Evolutionary conservation across 768 basidiomycete genomes (phyloP).

Genomic region (Phlebiopsis gigantea): DNA sequence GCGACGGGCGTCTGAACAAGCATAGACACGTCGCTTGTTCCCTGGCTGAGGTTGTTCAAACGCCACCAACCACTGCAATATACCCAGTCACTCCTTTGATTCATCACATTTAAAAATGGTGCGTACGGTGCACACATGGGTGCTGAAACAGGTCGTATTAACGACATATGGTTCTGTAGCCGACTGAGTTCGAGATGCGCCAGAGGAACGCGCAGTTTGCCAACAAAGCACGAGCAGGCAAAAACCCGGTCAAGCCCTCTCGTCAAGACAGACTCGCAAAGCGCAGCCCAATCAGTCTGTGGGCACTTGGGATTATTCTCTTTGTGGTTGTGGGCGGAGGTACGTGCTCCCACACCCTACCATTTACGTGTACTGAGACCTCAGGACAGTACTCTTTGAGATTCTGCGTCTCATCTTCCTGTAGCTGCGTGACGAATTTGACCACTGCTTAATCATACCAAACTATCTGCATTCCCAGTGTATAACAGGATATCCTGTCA

Average conservation of each 20-base stretch:
- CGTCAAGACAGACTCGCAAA: slow-evolving; percentile 67
- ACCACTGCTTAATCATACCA: neutral
- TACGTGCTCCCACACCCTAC: slow-evolving; percentile 29
- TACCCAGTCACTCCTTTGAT: slow-evolving; percentile 27
- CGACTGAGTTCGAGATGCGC: slow-evolving; percentile 79
- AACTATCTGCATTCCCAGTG: neutral
- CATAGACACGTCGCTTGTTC: slow-evolving; percentile 11
- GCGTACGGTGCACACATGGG: too few relatives aligned
- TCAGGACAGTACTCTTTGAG: slow-evolving; percentile 66
- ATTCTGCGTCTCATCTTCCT: slow-evolving; percentile 62
- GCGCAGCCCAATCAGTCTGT: slow-evolving; percentile 68
- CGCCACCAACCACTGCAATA: slow-evolving; percentile 2
- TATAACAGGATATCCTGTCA: slow-evolving; percentile 9
- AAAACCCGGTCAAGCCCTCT: slow-evolving; percentile 69
- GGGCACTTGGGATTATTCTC: slow-evolving; percentile 67
- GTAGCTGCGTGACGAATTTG: slow-evolving; percentile 25
- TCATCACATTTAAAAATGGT: slow-evolving; percentile 26
- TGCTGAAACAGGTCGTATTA: neutral
- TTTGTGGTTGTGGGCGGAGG: slow-evolving; percentile 83
- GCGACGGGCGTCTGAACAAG: slow-evolving; percentile 6
- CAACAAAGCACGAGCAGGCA: slow-evolving; percentile 64
- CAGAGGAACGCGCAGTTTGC: slow-evolving; percentile 80
- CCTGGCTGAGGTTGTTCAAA: neutral
- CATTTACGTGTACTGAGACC: neutral
- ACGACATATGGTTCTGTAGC: slow-evolving; percentile 33